Conservation (phyloP, 306 rosid genomes). For the Boehmeria nivea region DNA sequence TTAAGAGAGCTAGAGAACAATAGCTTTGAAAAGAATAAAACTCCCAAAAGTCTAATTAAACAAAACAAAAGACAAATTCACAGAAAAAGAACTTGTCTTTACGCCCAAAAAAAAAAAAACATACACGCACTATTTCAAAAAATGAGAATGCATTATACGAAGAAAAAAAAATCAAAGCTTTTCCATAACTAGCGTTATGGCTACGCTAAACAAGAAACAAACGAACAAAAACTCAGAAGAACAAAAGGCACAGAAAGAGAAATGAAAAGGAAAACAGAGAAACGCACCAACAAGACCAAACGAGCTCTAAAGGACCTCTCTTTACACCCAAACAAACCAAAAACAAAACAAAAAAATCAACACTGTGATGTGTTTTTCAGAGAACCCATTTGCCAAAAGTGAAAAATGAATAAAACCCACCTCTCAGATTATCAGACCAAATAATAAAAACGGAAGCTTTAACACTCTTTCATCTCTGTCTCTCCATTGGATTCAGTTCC, state of each 20-base stretch:
- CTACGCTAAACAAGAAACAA: constrained; percentile 20
- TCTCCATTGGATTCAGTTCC: constrained; percentile 3
- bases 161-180: background rate
- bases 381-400: constrained; percentile 29
- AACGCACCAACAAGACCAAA: constrained; percentile 11
- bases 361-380: background rate
- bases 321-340: constrained; percentile 32
- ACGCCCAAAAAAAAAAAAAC: background rate
- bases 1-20: too few relatives aligned
- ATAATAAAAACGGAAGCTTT: background rate
- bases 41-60: too few relatives aligned
- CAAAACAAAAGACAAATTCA: background rate
- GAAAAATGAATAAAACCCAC: constrained; percentile 32
- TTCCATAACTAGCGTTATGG: constrained; percentile 14
- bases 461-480: background rate
- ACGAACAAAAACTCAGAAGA: constrained; percentile 17
- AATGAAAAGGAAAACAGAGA: constrained; percentile 22
- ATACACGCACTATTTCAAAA: constrained; percentile 7
- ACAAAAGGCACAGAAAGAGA: constrained; percentile 3
- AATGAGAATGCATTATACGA: background rate
- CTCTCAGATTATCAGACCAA: background rate
- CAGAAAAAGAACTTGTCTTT: background rate
- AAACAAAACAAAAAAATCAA: too few relatives aligned
- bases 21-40: too few relatives aligned
- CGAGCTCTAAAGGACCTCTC: background rate